Evolutionary conservation across 2,329 filamentous ascomycete species (phyloP).

Genomic region (Aspergillus calidoustus): DNA sequence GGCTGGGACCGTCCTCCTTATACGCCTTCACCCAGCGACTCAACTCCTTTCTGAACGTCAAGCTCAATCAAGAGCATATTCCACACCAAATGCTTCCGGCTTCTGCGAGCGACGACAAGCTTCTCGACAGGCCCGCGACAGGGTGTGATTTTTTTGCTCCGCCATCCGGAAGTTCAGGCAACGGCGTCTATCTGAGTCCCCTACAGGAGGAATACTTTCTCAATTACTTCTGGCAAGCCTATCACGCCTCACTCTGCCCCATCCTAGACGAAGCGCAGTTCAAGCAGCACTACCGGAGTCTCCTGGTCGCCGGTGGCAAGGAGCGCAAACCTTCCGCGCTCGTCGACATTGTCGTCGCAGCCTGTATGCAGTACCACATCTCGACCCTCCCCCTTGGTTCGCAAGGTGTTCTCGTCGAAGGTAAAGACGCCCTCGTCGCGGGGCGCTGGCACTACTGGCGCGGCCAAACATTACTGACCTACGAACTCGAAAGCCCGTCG

Average conservation of each 20-base stretch:
- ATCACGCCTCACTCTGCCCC: slow-evolving; percentile 21
- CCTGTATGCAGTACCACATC: slow-evolving; percentile 29
- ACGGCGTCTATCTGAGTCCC: slow-evolving; percentile 14
- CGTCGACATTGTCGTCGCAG: slow-evolving; percentile 27
- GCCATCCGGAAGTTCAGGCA: neutral
- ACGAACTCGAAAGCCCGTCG: slow-evolving; percentile 10
- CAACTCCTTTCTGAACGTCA: slow-evolving; percentile 4
- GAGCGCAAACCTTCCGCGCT: slow-evolving; percentile 23
- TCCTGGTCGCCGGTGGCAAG: slow-evolving; percentile 17
- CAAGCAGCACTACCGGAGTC: slow-evolving; percentile 25
- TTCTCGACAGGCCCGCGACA: slow-evolving; percentile 15
- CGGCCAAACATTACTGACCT: slow-evolving; percentile 3
- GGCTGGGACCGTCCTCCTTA: slow-evolving; percentile 7
- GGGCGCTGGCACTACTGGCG: slow-evolving; percentile 16
- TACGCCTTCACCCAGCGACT: slow-evolving; percentile 7
- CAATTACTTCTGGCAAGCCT: slow-evolving; percentile 27
- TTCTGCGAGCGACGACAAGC: slow-evolving; percentile 21
- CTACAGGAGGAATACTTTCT: slow-evolving; percentile 30
- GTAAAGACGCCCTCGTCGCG: slow-evolving; percentile 2
- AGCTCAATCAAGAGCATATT: slow-evolving; percentile 39
- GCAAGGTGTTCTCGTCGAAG: neutral
- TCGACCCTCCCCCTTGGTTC: slow-evolving; percentile 6
- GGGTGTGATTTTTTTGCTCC: slow-evolving; percentile 7
- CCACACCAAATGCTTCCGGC: slow-evolving; percentile 38
- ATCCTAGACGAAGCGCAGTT: slow-evolving; percentile 28